Evolutionary conservation across 2,329 filamentous ascomycete species (phyloP).

Genomic region (Aspergillus floridensis): DNA sequence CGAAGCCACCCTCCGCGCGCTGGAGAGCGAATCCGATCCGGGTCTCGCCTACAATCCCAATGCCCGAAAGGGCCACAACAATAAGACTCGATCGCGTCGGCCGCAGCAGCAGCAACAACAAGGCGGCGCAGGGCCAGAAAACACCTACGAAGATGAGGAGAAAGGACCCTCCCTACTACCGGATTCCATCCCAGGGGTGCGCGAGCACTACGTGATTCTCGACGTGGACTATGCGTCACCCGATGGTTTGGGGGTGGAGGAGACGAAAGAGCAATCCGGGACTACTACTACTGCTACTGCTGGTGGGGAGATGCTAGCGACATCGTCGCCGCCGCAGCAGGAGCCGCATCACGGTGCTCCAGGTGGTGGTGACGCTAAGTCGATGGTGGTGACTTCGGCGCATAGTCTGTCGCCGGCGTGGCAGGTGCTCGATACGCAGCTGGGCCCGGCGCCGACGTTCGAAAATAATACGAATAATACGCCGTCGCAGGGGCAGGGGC

Average conservation of each 20-base stretch:
- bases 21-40: conserved; percentile 47
- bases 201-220: conserved; percentile 58
- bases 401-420: conserved; percentile 73
- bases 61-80: conserved; percentile 1
- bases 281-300: background rate
- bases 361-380: conserved; percentile 32
- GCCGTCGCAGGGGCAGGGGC: conserved; percentile 42
- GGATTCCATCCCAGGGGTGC: conserved; percentile 45
- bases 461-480: conserved; percentile 51
- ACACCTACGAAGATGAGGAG: conserved; percentile 11
- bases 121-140: conserved; percentile 10
- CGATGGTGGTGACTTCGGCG: conserved; percentile 60
- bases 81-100: conserved; percentile 5
- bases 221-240: conserved; percentile 45
- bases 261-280: conserved; percentile 14
- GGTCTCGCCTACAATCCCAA: conserved; percentile 20
- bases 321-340: conserved; percentile 9
- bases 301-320: background rate
- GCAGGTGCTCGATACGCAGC: conserved; percentile 57
- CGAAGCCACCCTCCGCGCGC: conserved; percentile 57
- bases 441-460: conserved; percentile 63
- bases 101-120: conserved; percentile 1
- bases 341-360: background rate
- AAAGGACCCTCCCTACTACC: conserved; percentile 43
- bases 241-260: background rate